Evolutionary conservation across 2,329 filamentous ascomycete species (phyloP).

Genomic region (Fusarium bactridioides): DNA sequence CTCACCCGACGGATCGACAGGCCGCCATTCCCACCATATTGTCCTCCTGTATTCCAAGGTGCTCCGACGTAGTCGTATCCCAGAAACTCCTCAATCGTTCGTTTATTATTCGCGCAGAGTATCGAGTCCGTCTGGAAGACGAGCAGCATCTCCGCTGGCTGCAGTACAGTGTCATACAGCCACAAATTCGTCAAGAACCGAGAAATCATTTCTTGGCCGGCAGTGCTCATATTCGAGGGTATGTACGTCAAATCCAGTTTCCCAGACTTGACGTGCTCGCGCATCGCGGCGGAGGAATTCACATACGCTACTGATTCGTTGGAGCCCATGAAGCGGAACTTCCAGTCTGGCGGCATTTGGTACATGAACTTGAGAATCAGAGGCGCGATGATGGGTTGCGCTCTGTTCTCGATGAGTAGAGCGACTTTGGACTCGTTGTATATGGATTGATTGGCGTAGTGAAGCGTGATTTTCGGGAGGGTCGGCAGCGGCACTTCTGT

Average conservation of each 20-base stretch:
- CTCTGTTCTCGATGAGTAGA: not conserved
- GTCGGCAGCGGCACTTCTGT: rapidly evolving
- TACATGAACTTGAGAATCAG: not conserved
- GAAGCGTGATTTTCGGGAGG: not conserved
- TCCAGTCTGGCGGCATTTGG: not conserved
- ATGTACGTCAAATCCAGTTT: not conserved
- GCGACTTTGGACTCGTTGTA: not conserved
- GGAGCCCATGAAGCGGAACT: not conserved
- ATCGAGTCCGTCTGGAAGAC: not conserved
- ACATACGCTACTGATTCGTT: not conserved
- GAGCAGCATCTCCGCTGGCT: not conserved
- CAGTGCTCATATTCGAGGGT: not conserved
- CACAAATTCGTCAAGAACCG: not conserved
- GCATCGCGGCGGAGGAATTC: not conserved
- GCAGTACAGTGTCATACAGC: not conserved
- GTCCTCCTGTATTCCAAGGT: not conserved
- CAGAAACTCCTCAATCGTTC: not conserved
- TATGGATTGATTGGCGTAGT: not conserved
- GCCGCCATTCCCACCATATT: not conserved
- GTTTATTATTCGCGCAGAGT: not conserved
- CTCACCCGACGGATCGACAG: not conserved
- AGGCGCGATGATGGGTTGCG: not conserved
- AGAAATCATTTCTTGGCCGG: not conserved
- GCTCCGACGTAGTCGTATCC: not conserved
- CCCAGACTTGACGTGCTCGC: not conserved